phyloP scores from a whole-genome alignment of 805 yeast species.

The Candida anglica region DNA sequence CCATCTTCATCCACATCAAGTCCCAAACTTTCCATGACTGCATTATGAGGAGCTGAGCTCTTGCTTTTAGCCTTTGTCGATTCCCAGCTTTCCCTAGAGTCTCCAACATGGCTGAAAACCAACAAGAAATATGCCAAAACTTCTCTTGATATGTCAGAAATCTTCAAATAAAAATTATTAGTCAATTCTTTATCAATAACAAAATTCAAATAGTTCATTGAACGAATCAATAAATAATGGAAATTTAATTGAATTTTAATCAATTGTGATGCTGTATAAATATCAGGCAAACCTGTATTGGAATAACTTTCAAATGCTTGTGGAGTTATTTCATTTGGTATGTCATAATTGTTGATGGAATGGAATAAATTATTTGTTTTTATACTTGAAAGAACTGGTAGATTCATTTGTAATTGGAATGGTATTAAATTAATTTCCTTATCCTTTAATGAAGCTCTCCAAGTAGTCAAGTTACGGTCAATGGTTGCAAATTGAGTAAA shows the following conservation, averaged over 20 bases:
- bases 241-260: constrained; percentile 42
- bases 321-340: constrained; percentile 14
- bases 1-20: constrained; percentile 43
- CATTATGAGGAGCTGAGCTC: constrained; percentile 8
- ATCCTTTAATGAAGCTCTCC: constrained; percentile 35
- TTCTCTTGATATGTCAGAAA: constrained; percentile 35
- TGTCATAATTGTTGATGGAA: constrained; percentile 13
- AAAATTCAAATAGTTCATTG: constrained; percentile 39
- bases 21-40: constrained; percentile 34
- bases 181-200: constrained; percentile 40
- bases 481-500: constrained; percentile 39
- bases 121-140: constrained; percentile 33
- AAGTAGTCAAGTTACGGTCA: constrained; percentile 36
- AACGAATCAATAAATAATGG: constrained; percentile 39
- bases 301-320: constrained; percentile 18
- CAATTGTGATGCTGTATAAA: constrained; percentile 32
- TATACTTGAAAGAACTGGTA: constrained; percentile 20
- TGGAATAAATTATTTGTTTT: constrained; percentile 26
- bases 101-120: constrained; percentile 31
- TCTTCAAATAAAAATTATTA: constrained; percentile 27
- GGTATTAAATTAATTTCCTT: constrained; percentile 24
- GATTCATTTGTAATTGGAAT: constrained; percentile 25
- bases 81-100: constrained; percentile 10
- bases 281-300: constrained; percentile 34
- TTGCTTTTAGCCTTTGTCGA: not conserved